Evolutionary conservation across 2,329 filamentous ascomycete genomes (phyloP), one percentile per base, ranked within the genome.

Genomic region (Phialophora chinensis): DNA sequence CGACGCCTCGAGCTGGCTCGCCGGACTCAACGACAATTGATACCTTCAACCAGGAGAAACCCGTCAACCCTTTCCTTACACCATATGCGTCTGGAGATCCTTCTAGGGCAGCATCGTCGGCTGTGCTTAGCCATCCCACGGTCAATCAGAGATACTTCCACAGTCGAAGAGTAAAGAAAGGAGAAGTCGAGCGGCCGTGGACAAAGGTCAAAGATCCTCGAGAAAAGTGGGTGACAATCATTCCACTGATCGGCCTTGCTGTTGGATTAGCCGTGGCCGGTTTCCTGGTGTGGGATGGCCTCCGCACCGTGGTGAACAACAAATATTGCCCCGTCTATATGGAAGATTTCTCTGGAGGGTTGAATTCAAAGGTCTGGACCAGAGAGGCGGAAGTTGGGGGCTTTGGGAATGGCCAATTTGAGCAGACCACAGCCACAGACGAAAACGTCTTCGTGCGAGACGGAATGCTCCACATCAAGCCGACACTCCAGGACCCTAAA

Each of bases 181-280:
- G 87, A 50, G 86, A 91, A 59, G 78, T 91, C 2, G 89, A 93
- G 75, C 90, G 91, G 79, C 90, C 91, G 20, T 95, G 92, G 92
- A 69, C 67, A 52, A 79, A 90, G 47, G 79, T 85, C 20, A 88
- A 83, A 66, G 90, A 93, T 72, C 89, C 90, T 17, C 90, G 88
- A 76, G 90, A 94, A 83, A 95, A 93, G 80, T 95, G 91, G 91
- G 88, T 92, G 8, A 93, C 89, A 2, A 92, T 94, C 69, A 85
- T 96, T 65, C 91, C 91, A 2, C 75, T 93, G 50, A 76, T 92
- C 27, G 91, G 91, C 55, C 86, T 95, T 58, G 56, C 88, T 2
- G 67, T 93, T 14, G 92, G 92, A 14, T 76, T 94, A 42, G 85
- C 77, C 2, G 79, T 93, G 49, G 86, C 89, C 0, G 91, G 84